Percentiles rank a stretch among this genome's conserved stretches.
These are phyloP conservation scores for Debaryomyces nepalensis DNA, from an alignment of 1,139 yeast species.

Conservation along the genomic window DNA sequence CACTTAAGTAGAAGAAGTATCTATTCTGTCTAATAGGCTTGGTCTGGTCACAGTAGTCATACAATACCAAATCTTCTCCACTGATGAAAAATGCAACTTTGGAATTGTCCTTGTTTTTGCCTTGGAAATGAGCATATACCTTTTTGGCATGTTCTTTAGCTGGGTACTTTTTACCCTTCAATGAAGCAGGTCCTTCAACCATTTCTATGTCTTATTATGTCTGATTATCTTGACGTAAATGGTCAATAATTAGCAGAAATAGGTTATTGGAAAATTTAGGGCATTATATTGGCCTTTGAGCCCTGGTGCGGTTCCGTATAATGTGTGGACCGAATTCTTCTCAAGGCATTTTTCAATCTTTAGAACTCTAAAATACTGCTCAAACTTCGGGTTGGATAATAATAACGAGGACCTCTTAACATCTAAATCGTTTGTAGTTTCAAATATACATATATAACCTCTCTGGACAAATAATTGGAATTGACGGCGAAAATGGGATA, in stretches of 20 bases:
- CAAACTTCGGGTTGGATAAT: too few relatives aligned
- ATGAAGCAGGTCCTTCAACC: slow-evolving; percentile 18
- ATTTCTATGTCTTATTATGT: not conserved
- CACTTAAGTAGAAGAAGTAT: slow-evolving; percentile 84
- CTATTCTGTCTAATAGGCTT: slow-evolving; percentile 86
- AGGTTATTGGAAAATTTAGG: slow-evolving; percentile 1
- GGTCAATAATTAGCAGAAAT: not conserved
- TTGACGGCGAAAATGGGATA: not conserved
- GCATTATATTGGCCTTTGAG: not conserved
- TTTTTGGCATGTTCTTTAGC: slow-evolving; percentile 69
- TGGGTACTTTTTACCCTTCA: slow-evolving; percentile 62
- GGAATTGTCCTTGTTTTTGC: slow-evolving; percentile 16
- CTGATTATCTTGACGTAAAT: not conserved
- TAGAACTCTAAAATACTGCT: not conserved
- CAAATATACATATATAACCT: too few relatives aligned
- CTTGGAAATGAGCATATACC: slow-evolving; percentile 51
- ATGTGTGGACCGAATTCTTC: not conserved
- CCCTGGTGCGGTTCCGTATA: slow-evolving; percentile 6
- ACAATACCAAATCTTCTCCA: slow-evolving; percentile 64
- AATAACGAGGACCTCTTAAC: too few relatives aligned
- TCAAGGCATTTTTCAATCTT: not conserved
- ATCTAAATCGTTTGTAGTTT: not conserved
- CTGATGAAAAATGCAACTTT: slow-evolving; percentile 57
- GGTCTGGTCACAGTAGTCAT: slow-evolving; percentile 81
- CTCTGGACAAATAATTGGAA: too few relatives aligned